Conservation (phyloP, 73 alveolate species). For the Blepharisma japonicum region DNA sequence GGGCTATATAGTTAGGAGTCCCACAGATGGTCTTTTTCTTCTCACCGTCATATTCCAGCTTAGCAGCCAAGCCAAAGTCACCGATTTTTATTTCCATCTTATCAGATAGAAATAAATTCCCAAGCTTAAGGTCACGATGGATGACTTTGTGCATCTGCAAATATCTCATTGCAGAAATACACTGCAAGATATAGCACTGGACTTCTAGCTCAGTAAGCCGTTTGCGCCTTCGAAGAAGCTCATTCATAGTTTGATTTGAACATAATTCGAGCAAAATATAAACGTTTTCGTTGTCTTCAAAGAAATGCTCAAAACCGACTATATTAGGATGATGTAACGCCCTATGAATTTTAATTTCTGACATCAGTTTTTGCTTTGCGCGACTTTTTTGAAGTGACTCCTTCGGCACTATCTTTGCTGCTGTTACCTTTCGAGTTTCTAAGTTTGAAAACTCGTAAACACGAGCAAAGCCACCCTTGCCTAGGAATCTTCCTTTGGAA, state of each 20-base stretch:
- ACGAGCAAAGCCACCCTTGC: conserved; percentile 81
- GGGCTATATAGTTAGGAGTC: conserved; percentile 64
- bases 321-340: conserved; percentile 71
- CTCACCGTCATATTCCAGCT: conserved; percentile 88
- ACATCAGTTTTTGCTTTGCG: conserved; percentile 45
- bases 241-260: conserved; percentile 72
- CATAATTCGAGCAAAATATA: conserved; percentile 86
- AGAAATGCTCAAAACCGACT: conserved; percentile 93
- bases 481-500: conserved; percentile 62
- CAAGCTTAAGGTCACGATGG: conserved; percentile 85
- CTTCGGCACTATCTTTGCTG: conserved; percentile 80
- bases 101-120: conserved; percentile 78
- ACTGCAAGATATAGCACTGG: conserved; percentile 76
- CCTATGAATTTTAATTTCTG: conserved; percentile 93
- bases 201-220: conserved; percentile 88
- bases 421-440: conserved; percentile 64
- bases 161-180: conserved; percentile 71
- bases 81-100: conserved; percentile 73
- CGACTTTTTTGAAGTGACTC: conserved; percentile 56
- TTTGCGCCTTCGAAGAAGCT: conserved; percentile 84
- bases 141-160: conserved; percentile 60
- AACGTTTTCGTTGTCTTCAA: conserved; percentile 87
- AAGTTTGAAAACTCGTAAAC: conserved; percentile 61
- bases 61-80: conserved; percentile 94
- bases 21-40: conserved; percentile 92